These are phyloP conservation scores for Dioszegia crocea DNA, from an alignment of 768 basidiomycete species.

Conservation along the genomic window DNA sequence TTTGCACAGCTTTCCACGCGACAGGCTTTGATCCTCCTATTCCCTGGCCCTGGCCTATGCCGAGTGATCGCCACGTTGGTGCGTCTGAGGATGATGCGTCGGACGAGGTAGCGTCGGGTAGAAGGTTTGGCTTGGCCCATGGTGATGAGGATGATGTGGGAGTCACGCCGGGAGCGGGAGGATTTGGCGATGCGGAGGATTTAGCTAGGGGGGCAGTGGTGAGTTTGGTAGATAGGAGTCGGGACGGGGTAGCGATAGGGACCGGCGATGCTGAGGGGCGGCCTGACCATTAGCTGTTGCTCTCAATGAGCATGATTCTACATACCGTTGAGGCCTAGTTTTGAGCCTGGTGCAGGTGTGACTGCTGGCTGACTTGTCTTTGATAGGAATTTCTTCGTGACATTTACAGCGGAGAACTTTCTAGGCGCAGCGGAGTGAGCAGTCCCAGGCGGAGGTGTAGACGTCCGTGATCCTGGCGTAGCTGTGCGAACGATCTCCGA, in stretches of 20 bases:
- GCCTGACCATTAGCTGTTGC: constrained; percentile 16
- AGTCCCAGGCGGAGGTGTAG: constrained; percentile 32
- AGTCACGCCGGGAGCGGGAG: constrained; percentile 57
- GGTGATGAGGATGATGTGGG: constrained; percentile 62
- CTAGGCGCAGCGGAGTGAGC: constrained; percentile 52
- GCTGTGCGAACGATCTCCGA: constrained; percentile 13
- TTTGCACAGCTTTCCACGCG: constrained; percentile 65
- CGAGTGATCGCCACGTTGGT: constrained; percentile 30
- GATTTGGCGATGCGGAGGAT: constrained; percentile 43
- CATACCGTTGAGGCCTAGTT: constrained; percentile 15
- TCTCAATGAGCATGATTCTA: constrained; percentile 31
- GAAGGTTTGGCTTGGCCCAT: constrained; percentile 58
- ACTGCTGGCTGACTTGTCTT: constrained; percentile 73
- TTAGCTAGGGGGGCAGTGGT: constrained; percentile 55
- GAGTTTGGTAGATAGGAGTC: constrained; percentile 80
- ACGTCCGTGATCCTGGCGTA: constrained; percentile 36
- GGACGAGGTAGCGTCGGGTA: neutral
- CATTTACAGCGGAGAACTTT: constrained; percentile 81
- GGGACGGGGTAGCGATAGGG: constrained; percentile 54
- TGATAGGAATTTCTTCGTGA: constrained; percentile 94
- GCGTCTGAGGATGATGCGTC: constrained; percentile 16
- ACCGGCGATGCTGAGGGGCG: constrained; percentile 40
- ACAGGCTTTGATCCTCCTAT: constrained; percentile 9
- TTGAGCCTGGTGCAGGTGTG: constrained; percentile 50
- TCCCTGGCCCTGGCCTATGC: constrained; percentile 28